Base-by-base conservation (phyloP, 768 basidiomycete genomes). In the Sporobolomyces roseus region DNA sequence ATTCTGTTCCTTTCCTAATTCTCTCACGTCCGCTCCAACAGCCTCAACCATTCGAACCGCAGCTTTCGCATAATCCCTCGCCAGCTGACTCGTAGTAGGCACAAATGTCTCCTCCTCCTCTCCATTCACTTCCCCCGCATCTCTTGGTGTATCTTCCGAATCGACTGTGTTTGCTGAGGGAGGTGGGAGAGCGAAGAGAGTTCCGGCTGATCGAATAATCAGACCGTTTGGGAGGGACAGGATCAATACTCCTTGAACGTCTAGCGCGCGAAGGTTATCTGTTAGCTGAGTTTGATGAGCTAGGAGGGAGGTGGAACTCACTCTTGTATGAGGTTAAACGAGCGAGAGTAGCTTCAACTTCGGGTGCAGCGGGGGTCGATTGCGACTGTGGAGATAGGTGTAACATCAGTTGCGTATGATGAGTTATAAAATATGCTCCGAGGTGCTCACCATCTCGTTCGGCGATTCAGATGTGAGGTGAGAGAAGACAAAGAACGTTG, bases 161-260 rank as follows among this genome's bases (percentile, higher is more conserved):
- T n/a, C 38, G 54, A 45, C 46, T 4, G 53, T 58, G 36, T 32
- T 29, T 23, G 29, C 41, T n/a, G 36, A 32, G 19, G 50, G 21
- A 1, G 65, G 62, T 7, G 65, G 62, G 29, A 68, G 63, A n/a
- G 65, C 70, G 48, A 73, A 68, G 38, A 76, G 66, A 13, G 72
- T 4, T 5, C 72, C 74, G 23, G 69, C 53, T 27, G 71, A 61
- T 17, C 72, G 66, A 49, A 74, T 50, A 49, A 76, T 70, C 59
- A 71, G 59, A 17, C 75, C 75, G 35, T 48, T 66, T 8, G 66
- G 64, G 41, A 68, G 72, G 17, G 78, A 73, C 36, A 80, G 75
- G 35, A 80, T 77, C 70, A 81, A 74, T 38, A 80, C 78, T 13
- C 80, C 80, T 51, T 74, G 61, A 30, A 80, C 80, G 68, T 78